Percentiles rank a stretch among this genome's conserved stretches.
Conservation (phyloP, 495 filamentous ascomycete genomes). For the Aspergillus cavernicola region DNA sequence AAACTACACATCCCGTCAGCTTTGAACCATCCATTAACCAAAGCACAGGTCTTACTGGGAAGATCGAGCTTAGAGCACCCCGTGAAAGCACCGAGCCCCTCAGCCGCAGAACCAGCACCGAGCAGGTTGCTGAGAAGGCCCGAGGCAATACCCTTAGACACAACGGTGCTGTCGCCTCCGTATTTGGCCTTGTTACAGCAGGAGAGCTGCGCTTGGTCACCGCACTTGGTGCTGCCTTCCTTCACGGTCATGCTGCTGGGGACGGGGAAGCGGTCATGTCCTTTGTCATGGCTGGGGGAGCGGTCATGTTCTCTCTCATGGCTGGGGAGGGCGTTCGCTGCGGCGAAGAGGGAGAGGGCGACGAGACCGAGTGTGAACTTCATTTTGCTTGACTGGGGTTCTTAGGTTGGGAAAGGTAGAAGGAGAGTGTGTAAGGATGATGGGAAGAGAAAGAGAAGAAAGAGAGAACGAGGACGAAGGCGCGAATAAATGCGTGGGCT, state of each 20-base stretch:
- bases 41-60: conserved; percentile 16
- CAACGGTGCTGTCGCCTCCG: conserved; percentile 40
- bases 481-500: no score
- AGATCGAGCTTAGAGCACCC: conserved; percentile 41
- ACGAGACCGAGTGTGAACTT: conserved; percentile 5
- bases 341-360: conserved; percentile 7
- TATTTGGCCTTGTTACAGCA: conserved; percentile 47
- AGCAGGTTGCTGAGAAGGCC: conserved; percentile 29
- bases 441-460: no score
- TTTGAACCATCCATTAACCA: background rate
- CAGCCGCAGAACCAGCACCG: conserved; percentile 32
- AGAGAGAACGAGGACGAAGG: no score
- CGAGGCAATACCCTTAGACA: conserved; percentile 25
- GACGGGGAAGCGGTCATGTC: no score
- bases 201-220: conserved; percentile 46
- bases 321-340: conserved; percentile 3
- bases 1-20: conserved; percentile 21
- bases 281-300: conserved; percentile 19
- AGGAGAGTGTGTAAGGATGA: no score
- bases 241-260: conserved; percentile 42
- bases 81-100: conserved; percentile 34
- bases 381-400: no score
- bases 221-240: conserved; percentile 47
- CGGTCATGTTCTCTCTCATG: conserved; percentile 9
- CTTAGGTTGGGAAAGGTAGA: no score